Conservation (phyloP, 139 green algal genomes). For the Coelastrella sp. region DNA sequence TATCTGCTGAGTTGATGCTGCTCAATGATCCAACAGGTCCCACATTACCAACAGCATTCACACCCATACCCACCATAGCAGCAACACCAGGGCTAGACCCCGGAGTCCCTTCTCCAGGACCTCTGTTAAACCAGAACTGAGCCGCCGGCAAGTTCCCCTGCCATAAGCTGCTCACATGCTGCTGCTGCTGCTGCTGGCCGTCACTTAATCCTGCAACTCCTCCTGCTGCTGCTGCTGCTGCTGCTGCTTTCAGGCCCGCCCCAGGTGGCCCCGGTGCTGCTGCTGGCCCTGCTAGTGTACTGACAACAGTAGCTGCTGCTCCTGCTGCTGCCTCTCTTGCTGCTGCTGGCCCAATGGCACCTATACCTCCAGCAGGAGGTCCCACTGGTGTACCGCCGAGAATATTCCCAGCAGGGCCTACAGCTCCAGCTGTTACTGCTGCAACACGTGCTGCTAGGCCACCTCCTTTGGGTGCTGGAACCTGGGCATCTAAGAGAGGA, state of each 20-base stretch:
- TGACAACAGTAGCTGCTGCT: no score
- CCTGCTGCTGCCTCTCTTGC: neutral
- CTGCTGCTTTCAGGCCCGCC: neutral
- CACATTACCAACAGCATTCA: neutral
- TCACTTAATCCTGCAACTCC: no score
- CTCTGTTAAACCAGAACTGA: slow-evolving; percentile 36
- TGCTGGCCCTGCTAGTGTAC: slow-evolving; percentile 31
- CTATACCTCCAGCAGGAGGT: neutral
- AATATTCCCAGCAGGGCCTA: neutral
- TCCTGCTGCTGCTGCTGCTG: slow-evolving; percentile 15
- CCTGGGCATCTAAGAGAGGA: slow-evolving; percentile 12
- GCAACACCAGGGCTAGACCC: neutral
- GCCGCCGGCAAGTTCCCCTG: slow-evolving; percentile 22
- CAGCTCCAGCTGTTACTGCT: slow-evolving; percentile 20
- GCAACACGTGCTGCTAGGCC: neutral
- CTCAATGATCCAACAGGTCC: neutral
- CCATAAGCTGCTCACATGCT: slow-evolving; percentile 40
- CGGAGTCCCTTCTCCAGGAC: neutral
- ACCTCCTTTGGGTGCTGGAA: slow-evolving; percentile 3
- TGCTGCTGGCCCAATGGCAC: neutral
- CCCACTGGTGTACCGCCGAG: neutral
- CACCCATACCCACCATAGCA: neutral
- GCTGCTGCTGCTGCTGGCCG: slow-evolving; percentile 9
- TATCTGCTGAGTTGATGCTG: neutral
- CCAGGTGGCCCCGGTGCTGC: slow-evolving; percentile 32